Evolutionary conservation across 2,329 filamentous ascomycete species (phyloP), one percentile per base, ranked within the genome.

Genomic region (Cercospora sojina): DNA sequence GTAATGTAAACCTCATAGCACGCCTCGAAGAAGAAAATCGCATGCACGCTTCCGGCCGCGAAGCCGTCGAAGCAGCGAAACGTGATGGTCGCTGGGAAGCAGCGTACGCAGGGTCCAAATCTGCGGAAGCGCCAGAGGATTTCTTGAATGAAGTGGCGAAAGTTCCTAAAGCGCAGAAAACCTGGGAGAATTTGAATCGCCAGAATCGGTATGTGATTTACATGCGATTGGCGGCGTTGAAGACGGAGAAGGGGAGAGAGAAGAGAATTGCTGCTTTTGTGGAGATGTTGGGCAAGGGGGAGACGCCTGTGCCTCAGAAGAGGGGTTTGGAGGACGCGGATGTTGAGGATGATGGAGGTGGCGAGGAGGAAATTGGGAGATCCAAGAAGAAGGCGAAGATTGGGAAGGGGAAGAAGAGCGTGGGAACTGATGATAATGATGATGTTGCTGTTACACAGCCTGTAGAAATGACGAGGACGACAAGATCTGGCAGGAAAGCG

Each of bases 61-160:
- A 76, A 0, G 84, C 83, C 47, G 80, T 89, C 3, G 83, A 87
- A 6, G 80, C 82, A 0, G 87, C 86, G 0, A 85, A 83, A 74
- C 79, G 77, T 0, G 85, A 88, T 70, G 87, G 87, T 0, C 78
- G 86, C 0, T 88, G 86, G 86, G 83, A 83, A 1, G 79, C 80
- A 27, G 86, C 87, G 1, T 88, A 88, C 69, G 81, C 82, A 4
- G 82, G 83, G 0, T 77, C 82, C 3, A 82, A 82, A 59, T 79
- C 75, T 13, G 83, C 83, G 2, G 73, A 77, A 16, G 79, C 83
- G 2, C 84, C 86, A 0, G 72, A 76, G 0, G 85, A 87, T 68
- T 83, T 89, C 60, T 76, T 79, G 43, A 73, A 53, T 0, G 83
- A 81, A 10, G 68, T 87, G 56, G 74, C 76, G 1, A 72, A 20